Evolutionary conservation across 2,329 filamentous ascomycete species (phyloP).

Genomic region (Colletotrichum eremochloae): DNA sequence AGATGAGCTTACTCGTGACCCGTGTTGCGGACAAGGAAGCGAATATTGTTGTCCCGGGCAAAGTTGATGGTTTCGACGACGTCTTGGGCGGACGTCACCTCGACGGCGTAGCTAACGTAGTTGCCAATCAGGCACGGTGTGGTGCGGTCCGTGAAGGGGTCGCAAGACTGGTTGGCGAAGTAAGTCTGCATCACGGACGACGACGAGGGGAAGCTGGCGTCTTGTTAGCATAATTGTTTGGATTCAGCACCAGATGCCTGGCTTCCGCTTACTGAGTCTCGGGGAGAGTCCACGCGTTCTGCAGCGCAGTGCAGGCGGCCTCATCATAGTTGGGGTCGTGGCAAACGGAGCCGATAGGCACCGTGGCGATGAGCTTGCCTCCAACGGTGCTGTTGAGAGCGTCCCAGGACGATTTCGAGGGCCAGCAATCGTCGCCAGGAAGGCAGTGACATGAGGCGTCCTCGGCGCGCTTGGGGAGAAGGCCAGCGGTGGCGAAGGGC

Average conservation of each 20-base stretch:
- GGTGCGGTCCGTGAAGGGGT: slow-evolving; percentile 54
- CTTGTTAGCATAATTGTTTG: slow-evolving; percentile 23
- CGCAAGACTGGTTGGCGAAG: slow-evolving; percentile 55
- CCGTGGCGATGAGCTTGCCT: slow-evolving; percentile 64
- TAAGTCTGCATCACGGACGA: slow-evolving; percentile 57
- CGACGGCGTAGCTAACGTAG: slow-evolving; percentile 56
- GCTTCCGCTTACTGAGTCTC: slow-evolving; percentile 51
- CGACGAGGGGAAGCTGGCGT: slow-evolving; percentile 50
- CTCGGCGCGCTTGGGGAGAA: slow-evolving; percentile 36
- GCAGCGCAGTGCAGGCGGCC: slow-evolving; percentile 55
- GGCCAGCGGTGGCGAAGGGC: slow-evolving; percentile 31
- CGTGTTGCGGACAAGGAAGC: slow-evolving; percentile 53
- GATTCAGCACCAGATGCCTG: background rate
- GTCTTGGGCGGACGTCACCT: slow-evolving; percentile 49
- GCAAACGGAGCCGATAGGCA: slow-evolving; percentile 66
- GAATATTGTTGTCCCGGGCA: slow-evolving; percentile 53
- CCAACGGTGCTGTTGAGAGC: slow-evolving; percentile 64
- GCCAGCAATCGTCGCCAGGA: slow-evolving; percentile 69
- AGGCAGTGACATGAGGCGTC: slow-evolving; percentile 56
- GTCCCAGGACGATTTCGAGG: slow-evolving; percentile 59
- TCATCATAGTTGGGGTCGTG: slow-evolving; percentile 63
- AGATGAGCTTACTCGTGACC: slow-evolving; percentile 48
- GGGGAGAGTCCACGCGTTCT: slow-evolving; percentile 51
- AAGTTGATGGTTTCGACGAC: slow-evolving; percentile 53
- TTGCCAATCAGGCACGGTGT: slow-evolving; percentile 59